Evolutionary conservation across 805 yeast genomes (phyloP).

Genomic region (Cyberlindnera euphorbiiphila): DNA sequence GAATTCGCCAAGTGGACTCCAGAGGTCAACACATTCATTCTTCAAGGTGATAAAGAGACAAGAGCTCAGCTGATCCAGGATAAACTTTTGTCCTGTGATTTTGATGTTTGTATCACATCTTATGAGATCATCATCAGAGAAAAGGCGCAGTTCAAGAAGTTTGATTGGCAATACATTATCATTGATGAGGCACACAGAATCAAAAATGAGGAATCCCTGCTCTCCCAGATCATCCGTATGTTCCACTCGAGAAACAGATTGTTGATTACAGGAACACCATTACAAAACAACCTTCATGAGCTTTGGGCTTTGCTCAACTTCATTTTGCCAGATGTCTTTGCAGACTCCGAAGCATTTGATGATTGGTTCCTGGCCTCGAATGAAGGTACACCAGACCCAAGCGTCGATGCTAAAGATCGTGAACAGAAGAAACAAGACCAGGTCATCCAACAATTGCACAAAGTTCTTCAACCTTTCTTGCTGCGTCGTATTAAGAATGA

Average conservation of each 20-base stretch:
- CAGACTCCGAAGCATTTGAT: constrained; percentile 69
- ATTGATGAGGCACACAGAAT: constrained; percentile 85
- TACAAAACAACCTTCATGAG: constrained; percentile 76
- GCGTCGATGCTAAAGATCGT: constrained; percentile 36
- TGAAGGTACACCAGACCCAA: constrained; percentile 28
- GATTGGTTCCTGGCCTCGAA: constrained; percentile 55
- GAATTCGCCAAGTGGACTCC: constrained; percentile 81
- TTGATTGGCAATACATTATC: constrained; percentile 72
- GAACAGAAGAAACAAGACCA: constrained; percentile 38
- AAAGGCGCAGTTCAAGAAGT: constrained; percentile 60
- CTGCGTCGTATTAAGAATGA: constrained; percentile 74
- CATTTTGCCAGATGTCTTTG: constrained; percentile 72
- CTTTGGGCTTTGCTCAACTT: constrained; percentile 79
- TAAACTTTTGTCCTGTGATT: constrained; percentile 52
- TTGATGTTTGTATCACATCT: constrained; percentile 60
- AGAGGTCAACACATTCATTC: constrained; percentile 62
- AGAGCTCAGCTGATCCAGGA: constrained; percentile 51
- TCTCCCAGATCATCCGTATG: constrained; percentile 71
- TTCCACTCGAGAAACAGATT: constrained; percentile 68
- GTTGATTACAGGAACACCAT: constrained; percentile 77
- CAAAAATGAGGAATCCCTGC: constrained; percentile 57
- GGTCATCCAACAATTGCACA: constrained; percentile 66
- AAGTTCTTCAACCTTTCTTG: constrained; percentile 71
- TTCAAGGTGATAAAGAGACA: constrained; percentile 73
- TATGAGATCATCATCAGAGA: constrained; percentile 77